These are phyloP conservation scores for Aschersonia sp. DNA, from an alignment of 2,329 filamentous ascomycete genomes.

Conservation along the genomic window DNA sequence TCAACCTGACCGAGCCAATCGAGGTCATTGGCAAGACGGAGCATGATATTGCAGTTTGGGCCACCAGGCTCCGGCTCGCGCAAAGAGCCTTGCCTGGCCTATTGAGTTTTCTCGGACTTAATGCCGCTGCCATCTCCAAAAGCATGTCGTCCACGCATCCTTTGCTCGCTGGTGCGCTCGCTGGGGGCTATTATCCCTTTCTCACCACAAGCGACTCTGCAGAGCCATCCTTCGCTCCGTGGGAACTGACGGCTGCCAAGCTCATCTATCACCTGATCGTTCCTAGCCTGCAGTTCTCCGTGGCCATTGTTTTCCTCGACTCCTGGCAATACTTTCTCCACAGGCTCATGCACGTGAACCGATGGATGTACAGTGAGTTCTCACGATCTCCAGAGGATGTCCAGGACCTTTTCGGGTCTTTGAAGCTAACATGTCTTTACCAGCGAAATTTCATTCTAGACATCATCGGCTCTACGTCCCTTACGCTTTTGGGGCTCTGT, in stretches of 20 bases:
- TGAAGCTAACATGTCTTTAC: conserved; percentile 22
- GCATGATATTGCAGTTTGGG: conserved; percentile 84
- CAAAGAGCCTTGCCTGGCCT: conserved; percentile 65
- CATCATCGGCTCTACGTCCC: conserved; percentile 96
- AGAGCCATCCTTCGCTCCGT: conserved; percentile 62
- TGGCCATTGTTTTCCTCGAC: conserved; percentile 68
- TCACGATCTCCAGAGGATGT: background rate
- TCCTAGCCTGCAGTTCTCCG: conserved; percentile 60
- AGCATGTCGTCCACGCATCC: conserved; percentile 59
- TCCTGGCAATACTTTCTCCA: conserved; percentile 98
- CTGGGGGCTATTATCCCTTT: conserved; percentile 69
- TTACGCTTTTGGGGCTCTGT: conserved; percentile 91
- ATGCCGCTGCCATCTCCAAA: conserved; percentile 60
- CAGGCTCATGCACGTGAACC: conserved; percentile 93
- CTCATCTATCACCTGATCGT: conserved; percentile 66
- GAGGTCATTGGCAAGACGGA: conserved; percentile 65
- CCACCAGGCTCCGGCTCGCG: conserved; percentile 61
- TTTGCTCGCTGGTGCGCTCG: conserved; percentile 57
- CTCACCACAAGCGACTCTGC: conserved; percentile 42
- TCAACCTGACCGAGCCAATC: conserved; percentile 58
- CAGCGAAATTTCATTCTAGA: conserved; percentile 79
- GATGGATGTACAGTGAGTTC: conserved; percentile 81
- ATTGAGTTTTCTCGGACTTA: conserved; percentile 58
- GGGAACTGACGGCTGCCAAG: conserved; percentile 66
- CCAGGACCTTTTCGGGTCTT: background rate